These are phyloP conservation scores for Saturnispora besseyi DNA, from an alignment of 805 yeast species.

Conservation along the genomic window DNA sequence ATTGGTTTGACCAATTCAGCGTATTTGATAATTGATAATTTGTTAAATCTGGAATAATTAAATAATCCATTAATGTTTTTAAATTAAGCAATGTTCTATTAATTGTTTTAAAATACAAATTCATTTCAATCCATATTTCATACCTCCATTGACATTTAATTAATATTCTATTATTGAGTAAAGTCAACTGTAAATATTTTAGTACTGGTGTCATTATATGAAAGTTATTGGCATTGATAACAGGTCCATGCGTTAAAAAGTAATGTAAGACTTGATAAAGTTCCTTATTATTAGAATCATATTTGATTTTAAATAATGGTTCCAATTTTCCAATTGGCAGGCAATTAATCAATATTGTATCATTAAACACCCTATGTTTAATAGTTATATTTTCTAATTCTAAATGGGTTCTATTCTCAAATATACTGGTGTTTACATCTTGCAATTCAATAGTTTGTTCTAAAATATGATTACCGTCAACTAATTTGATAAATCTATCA, in stretches of 20 bases:
- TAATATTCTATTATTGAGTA: neutral
- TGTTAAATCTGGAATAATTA: conserved; percentile 16
- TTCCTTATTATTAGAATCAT: neutral
- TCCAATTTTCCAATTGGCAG: conserved; percentile 1
- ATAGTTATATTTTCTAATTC: neutral
- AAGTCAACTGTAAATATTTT: neutral
- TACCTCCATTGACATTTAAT: conserved; percentile 9
- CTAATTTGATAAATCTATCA: neutral
- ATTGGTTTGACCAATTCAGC: conserved; percentile 12
- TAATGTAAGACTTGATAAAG: conserved; percentile 1
- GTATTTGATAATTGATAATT: conserved; percentile 17
- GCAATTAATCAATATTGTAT: neutral
- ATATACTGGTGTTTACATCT: neutral
- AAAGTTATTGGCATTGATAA: conserved; percentile 6
- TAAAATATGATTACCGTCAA: neutral
- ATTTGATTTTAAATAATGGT: conserved; percentile 3
- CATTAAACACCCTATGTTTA: conserved; percentile 3
- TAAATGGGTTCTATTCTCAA: neutral
- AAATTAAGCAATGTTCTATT: conserved; percentile 16
- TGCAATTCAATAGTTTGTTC: neutral
- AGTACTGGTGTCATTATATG: conserved; percentile 4
- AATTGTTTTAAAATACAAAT: conserved; percentile 13
- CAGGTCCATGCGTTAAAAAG: conserved; percentile 4
- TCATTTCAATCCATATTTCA: conserved; percentile 14
- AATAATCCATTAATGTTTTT: conserved; percentile 11